Conservation (phyloP, 2,329 filamentous ascomycete species). For the Aspergillus pseudonomiae region DNA sequence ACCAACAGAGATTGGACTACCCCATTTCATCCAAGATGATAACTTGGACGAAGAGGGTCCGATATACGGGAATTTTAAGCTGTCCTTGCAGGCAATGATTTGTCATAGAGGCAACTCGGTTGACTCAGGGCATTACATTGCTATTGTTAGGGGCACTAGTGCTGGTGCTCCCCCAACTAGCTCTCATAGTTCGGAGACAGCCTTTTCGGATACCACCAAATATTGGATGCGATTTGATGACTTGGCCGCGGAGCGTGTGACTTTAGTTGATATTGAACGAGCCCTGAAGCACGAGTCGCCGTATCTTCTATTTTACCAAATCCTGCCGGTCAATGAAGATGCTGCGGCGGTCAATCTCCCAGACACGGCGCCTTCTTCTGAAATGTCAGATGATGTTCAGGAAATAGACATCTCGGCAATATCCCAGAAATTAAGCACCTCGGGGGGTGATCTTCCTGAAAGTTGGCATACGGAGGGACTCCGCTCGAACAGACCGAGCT, state of each 20-base stretch:
- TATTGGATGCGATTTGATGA: constrained; percentile 95
- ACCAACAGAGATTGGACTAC: constrained; percentile 77
- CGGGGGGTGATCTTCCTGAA: constrained; percentile 20
- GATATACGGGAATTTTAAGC: constrained; percentile 85
- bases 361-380: constrained; percentile 38
- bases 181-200: constrained; percentile 28
- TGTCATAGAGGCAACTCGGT: constrained; percentile 87
- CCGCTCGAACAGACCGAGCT: constrained; percentile 38
- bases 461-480: constrained; percentile 26
- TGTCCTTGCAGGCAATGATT: constrained; percentile 86
- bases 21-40: constrained; percentile 87
- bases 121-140: constrained; percentile 88
- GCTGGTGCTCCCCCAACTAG: constrained; percentile 34
- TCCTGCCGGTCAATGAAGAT: constrained; percentile 80
- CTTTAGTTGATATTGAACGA: constrained; percentile 74
- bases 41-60: constrained; percentile 67
- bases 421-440: constrained; percentile 21
- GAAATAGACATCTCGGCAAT: constrained; percentile 26
- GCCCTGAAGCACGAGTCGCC: constrained; percentile 85
- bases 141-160: constrained; percentile 75
- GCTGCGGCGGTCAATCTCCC: constrained; percentile 37
- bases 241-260: constrained; percentile 71
- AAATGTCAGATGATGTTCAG: constrained; percentile 28
- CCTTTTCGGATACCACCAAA: constrained; percentile 65
- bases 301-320: constrained; percentile 93